Evolutionary conservation across 768 basidiomycete species (phyloP).

Genomic region (Tephrocybe sp.): DNA sequence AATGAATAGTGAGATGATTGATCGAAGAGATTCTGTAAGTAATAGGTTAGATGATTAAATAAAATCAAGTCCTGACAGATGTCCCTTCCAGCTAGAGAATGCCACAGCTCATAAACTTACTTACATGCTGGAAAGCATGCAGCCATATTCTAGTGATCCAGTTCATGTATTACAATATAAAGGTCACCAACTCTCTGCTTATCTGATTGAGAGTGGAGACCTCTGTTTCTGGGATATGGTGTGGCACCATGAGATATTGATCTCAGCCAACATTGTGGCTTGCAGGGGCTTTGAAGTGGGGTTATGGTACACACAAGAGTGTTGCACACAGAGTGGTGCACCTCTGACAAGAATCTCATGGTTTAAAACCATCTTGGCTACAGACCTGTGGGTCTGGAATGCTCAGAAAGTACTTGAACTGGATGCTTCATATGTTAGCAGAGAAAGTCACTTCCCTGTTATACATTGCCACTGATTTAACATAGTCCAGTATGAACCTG

Average conservation of each 20-base stretch:
- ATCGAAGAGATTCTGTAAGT: no score
- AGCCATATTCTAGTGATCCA: slow-evolving; percentile 5
- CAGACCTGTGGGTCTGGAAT: neutral
- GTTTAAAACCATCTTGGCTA: neutral
- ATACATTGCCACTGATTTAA: neutral
- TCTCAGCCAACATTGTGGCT: neutral
- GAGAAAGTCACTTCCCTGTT: neutral
- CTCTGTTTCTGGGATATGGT: neutral
- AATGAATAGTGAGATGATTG: no score
- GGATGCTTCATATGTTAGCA: neutral
- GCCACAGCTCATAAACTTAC: neutral
- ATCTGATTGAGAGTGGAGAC: neutral
- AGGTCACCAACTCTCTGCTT: neutral
- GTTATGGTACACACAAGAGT: neutral
- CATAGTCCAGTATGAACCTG: neutral
- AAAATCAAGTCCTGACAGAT: no score
- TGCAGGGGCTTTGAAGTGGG: neutral
- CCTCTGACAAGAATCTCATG: neutral
- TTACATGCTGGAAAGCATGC: neutral
- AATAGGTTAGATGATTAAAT: no score
- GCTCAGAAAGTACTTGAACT: neutral
- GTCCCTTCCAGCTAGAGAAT: no score
- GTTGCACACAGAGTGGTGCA: neutral
- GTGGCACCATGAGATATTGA: neutral
- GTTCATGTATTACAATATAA: neutral